These are phyloP conservation scores for Pythium aphanidermatum DNA, from an alignment of 352 stramenopile genomes.

Conservation along the genomic window DNA sequence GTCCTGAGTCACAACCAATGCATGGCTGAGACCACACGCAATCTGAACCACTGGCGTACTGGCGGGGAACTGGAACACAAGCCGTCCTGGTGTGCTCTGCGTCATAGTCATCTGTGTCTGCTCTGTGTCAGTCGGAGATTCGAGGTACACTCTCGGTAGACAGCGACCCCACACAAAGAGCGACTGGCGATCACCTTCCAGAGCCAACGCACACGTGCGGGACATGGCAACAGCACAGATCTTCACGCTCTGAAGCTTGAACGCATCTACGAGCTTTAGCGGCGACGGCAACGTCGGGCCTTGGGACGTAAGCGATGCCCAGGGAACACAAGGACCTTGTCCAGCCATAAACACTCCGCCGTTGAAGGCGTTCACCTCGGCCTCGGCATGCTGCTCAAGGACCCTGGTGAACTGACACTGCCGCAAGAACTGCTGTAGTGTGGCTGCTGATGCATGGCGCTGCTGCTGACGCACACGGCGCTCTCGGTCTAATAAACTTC, in stretches of 20 bases:
- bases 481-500: slow-evolving; percentile 19
- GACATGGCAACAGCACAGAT: slow-evolving; percentile 31
- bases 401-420: slow-evolving; percentile 37
- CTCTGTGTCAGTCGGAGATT: slow-evolving; percentile 12
- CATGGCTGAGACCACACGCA: slow-evolving; percentile 51
- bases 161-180: slow-evolving; percentile 52
- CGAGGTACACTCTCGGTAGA: slow-evolving; percentile 35
- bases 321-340: slow-evolving; percentile 30
- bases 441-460: slow-evolving; percentile 37
- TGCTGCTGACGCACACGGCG: slow-evolving; percentile 22
- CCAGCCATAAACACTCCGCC: slow-evolving; percentile 49
- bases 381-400: slow-evolving; percentile 44
- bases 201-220: slow-evolving; percentile 36
- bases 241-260: slow-evolving; percentile 36
- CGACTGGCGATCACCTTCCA: slow-evolving; percentile 32
- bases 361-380: slow-evolving; percentile 46
- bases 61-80: slow-evolving; percentile 28
- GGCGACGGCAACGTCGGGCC: slow-evolving; percentile 15
- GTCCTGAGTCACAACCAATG: slow-evolving; percentile 38
- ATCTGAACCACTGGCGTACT: slow-evolving; percentile 19
- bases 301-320: background rate
- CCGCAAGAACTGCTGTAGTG: slow-evolving; percentile 49
- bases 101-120: slow-evolving; percentile 7
- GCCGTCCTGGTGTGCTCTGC: slow-evolving; percentile 16
- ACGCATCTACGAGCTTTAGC: slow-evolving; percentile 35